Conservation (phyloP, 2,329 filamentous ascomycete genomes). For the Fusarium sp. region DNA sequence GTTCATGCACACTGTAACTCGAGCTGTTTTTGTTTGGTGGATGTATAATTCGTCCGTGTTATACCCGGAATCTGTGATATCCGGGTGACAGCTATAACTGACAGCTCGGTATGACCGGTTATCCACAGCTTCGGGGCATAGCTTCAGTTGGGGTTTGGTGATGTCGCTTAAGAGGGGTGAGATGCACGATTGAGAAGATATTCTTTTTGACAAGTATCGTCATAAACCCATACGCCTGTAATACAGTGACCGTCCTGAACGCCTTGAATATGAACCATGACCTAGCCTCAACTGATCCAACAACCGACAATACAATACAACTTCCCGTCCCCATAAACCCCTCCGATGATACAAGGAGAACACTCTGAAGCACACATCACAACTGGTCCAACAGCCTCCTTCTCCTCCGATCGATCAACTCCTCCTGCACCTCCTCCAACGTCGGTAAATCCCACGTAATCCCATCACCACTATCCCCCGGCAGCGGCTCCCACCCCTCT, state of each 20-base stretch:
- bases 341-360: not conserved
- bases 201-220: constrained; percentile 5
- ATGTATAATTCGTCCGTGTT: constrained; percentile 23
- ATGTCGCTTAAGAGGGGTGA: not conserved
- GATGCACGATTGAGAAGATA: not conserved
- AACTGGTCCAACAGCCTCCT: constrained; percentile 87
- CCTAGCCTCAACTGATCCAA: not conserved
- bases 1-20: constrained; percentile 18
- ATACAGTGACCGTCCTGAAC: constrained; percentile 29
- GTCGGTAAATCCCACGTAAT: constrained; percentile 84
- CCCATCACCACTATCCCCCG: constrained; percentile 87
- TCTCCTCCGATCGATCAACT: constrained; percentile 86
- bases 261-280: constrained; percentile 15
- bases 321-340: not conserved
- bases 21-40: not conserved
- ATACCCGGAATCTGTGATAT: constrained; percentile 21
- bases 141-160: not conserved
- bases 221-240: constrained; percentile 20
- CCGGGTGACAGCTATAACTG: constrained; percentile 5
- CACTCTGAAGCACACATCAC: constrained; percentile 35
- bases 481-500: constrained; percentile 83
- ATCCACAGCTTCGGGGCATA: not conserved
- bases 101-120: constrained; percentile 1
- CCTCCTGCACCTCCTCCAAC: constrained; percentile 91
- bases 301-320: not conserved